Evolutionary conservation across 1,284 basidiomycete species (phyloP), one percentile per base, ranked within the genome.

Genomic region (Puccinia triticina): DNA sequence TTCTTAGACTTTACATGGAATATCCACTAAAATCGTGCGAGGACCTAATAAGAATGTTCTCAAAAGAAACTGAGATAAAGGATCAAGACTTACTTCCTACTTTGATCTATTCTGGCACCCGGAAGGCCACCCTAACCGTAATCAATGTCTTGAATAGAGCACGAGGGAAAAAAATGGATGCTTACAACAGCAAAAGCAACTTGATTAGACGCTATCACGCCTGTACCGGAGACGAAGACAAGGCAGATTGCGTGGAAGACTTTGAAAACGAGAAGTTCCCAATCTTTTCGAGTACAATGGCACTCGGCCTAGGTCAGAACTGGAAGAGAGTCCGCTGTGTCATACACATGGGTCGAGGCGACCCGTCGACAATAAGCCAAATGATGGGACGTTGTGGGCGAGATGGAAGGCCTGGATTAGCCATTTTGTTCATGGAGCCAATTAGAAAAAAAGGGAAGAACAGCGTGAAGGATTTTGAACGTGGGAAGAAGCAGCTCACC

Each of bases 311-410:
- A 73, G 71, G 71, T 26, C 40, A 50, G n/a, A 75, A 75, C 53
- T 59, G 48, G 48, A 75, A 72, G 34, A 11, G 43, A 26, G 71
- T 73, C 10, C 43, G 43, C 2, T 73, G 37, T 46, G 71, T 73
- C 21, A 26, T 73, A 32, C 43, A 50, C 34, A 53, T 73, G 43
- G 71, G 71, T 50, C 71, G 43, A 46, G 50, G 29, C 32, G 71
- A 73, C 50, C 71, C 71, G 7, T 73, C 43, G 16, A 73, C 71
- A 14, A 43, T 73, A 11, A 73, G 29, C 23, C 71, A 73, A 32
- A 64, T 64, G 61, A 64, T 64, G 26, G 61, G 21, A 37, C 26
- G 21, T 32, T 64, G 61, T 64, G 34, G 61, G 21, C 4, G 14
- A 26, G 53, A 55, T 21, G 23, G 53, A 55, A 1, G 32, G 7